Conservation (phyloP, 192 early-diverging fungal species). For the Podochytrium sp. region DNA sequence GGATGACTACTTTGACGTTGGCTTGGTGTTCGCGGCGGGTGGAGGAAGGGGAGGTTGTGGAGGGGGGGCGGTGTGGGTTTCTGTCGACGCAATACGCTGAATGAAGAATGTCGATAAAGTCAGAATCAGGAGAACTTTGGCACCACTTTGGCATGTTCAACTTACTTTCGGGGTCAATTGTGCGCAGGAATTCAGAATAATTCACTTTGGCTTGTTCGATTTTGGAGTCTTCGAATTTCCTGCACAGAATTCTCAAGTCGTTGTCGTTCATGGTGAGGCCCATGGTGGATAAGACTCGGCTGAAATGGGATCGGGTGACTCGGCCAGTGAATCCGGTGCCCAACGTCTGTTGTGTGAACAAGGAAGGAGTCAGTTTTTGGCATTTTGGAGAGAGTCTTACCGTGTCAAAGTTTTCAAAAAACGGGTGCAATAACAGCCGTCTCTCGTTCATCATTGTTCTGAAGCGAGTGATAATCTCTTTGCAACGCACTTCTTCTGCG, state of each 20-base stretch:
- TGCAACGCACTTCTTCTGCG: slow-evolving; percentile 49
- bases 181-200: slow-evolving; percentile 56
- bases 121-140: too few relatives aligned
- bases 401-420: slow-evolving; percentile 60
- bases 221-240: slow-evolving; percentile 55
- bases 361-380: too few relatives aligned
- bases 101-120: too few relatives aligned
- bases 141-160: background rate
- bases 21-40: background rate
- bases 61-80: too few relatives aligned
- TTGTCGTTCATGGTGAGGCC: slow-evolving; percentile 51
- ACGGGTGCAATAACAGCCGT: slow-evolving; percentile 49
- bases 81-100: too few relatives aligned
- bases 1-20: background rate
- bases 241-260: slow-evolving; percentile 57
- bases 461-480: slow-evolving; percentile 42
- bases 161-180: slow-evolving; percentile 57
- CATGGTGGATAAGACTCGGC: slow-evolving; percentile 50
- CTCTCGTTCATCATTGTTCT: slow-evolving; percentile 42
- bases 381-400: slow-evolving; percentile 10
- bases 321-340: slow-evolving; percentile 46
- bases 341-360: slow-evolving; percentile 30
- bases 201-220: slow-evolving; percentile 44
- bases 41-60: slow-evolving; percentile 1
- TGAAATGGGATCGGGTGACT: slow-evolving; percentile 60